Conservation (phyloP, 202 grass and related monocot genomes). For the Digitaria exilis region DNA sequence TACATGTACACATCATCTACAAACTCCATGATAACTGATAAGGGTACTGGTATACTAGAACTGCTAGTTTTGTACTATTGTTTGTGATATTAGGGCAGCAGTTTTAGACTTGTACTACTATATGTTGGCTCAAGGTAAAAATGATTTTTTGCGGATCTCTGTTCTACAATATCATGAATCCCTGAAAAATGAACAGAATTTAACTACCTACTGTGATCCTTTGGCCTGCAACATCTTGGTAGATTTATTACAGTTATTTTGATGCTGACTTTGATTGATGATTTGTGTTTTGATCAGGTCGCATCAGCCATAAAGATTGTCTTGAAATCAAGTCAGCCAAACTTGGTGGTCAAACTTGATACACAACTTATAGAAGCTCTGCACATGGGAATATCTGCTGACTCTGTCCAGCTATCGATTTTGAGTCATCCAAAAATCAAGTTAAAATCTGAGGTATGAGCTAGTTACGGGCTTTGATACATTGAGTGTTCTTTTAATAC, state of each 20-base stretch:
- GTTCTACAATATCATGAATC: background rate
- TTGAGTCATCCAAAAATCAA: conserved; percentile 87
- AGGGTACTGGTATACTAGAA: background rate
- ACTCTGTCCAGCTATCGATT: conserved; percentile 72
- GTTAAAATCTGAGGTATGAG: conserved; percentile 80
- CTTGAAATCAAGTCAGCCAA: conserved; percentile 63
- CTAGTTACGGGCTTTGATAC: background rate
- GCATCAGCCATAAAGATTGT: conserved; percentile 61
- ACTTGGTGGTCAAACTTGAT: conserved; percentile 73
- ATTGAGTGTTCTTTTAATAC: background rate
- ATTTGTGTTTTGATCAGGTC: conserved; percentile 48
- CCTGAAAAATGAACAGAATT: background rate
- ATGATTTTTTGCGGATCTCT: conserved; percentile 1
- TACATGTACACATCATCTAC: background rate
- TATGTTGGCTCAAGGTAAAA: background rate
- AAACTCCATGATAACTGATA: conserved; percentile 6
- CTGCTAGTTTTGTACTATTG: conserved; percentile 15
- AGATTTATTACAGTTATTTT: conserved; percentile 1
- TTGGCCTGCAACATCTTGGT: background rate
- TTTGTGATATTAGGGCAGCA: background rate
- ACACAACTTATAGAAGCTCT: conserved; percentile 63
- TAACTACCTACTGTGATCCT: background rate
- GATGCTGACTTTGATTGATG: conserved; percentile 14
- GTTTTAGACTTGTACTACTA: background rate
- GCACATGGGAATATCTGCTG: conserved; percentile 67